Percentiles rank a stretch among this genome's conserved stretches.
phyloP scores from a whole-genome alignment of 768 basidiomycete species.

The Hericium erinaceus region DNA sequence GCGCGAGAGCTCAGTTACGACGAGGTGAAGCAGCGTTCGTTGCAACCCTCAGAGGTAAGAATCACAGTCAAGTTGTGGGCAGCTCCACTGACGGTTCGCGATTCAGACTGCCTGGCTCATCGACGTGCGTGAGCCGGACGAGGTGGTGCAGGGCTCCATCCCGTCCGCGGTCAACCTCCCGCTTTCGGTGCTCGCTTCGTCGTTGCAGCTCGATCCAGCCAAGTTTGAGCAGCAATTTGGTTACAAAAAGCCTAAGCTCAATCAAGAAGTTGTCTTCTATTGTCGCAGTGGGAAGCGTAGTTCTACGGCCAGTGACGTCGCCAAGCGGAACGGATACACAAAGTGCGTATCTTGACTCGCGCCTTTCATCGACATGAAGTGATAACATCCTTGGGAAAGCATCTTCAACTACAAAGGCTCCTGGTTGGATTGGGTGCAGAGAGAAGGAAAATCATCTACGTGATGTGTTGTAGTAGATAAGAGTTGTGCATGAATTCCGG shows the following conservation, averaged over 20 bases:
- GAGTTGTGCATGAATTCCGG: no score
- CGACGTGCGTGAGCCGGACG: conserved; percentile 70
- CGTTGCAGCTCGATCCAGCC: conserved; percentile 24
- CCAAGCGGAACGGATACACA: conserved; percentile 31
- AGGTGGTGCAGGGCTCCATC: conserved; percentile 39
- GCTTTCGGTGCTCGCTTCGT: conserved; percentile 31
- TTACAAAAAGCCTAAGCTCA: conserved; percentile 28
- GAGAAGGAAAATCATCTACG: conserved; percentile 34
- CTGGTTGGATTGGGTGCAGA: conserved; percentile 77
- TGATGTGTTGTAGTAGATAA: background rate
- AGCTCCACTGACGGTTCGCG: conserved; percentile 3
- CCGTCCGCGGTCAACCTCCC: conserved; percentile 42
- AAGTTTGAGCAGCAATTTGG: conserved; percentile 25
- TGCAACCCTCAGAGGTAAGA: conserved; percentile 60
- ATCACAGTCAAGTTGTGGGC: conserved; percentile 8
- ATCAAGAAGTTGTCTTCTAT: conserved; percentile 38
- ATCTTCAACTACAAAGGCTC: conserved; percentile 73
- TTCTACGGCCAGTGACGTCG: conserved; percentile 32
- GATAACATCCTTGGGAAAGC: background rate
- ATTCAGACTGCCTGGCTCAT: conserved; percentile 60
- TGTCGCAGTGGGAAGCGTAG: conserved; percentile 44
- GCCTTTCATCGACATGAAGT: no score
- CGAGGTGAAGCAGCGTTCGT: conserved; percentile 70
- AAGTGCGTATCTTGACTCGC: conserved; percentile 20
- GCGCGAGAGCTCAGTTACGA: conserved; percentile 67